Base-by-base conservation (phyloP, 1,284 basidiomycete genomes). In the Ceratobasidium sp. region DNA sequence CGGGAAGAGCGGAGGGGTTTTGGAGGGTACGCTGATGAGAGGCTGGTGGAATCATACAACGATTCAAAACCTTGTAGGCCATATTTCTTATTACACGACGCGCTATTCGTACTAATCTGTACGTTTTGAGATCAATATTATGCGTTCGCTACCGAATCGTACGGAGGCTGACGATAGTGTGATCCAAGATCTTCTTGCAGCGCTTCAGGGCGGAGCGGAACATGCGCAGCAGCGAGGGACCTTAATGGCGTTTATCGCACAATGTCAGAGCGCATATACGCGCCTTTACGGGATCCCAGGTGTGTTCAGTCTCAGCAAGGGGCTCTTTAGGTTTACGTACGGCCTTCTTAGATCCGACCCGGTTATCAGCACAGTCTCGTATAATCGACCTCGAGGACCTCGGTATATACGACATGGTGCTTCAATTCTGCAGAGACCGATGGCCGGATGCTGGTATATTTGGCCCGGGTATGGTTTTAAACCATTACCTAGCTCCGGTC, bases 381-480 rank as follows among this genome's bases (percentile, higher is more conserved):
- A 1, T 29, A 1, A 27, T 59, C 1, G 5, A 69, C 36, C 45
- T 69, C 3, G 53, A 69, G 6, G 3, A 57, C 11, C 11, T 17
- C 5, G 66, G 66, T 4, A 33, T 69, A 17, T 69, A 69, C 19
- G 24, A 59, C 7, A 15, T n/a, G 9, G 66, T 69, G 3, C 9
- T 69, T 47, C 14, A 69, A 2, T 69, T 57, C 41, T 69, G 66
- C 29, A 22, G 45, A 29, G 36, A 31, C n/a, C 56, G 4, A n/a
- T 69, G 66, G 66, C 66, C 66, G 15, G 54, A 45, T 45, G 66
- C 66, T n/a, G 66, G 66, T 11, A 69, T 69, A 56, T 69, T 69
- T 47, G 65, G 66, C n/a, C 66, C 53, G 29, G 44, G 54, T 19
- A 57, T 56, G 51, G 11, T 48, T 31, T 24, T 19, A 14, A 24